Percentiles rank a stretch among this genome's conserved stretches.
Evolutionary conservation across 2,329 filamentous ascomycete genomes (phyloP).

Genomic region (Ascochyta pisi): DNA sequence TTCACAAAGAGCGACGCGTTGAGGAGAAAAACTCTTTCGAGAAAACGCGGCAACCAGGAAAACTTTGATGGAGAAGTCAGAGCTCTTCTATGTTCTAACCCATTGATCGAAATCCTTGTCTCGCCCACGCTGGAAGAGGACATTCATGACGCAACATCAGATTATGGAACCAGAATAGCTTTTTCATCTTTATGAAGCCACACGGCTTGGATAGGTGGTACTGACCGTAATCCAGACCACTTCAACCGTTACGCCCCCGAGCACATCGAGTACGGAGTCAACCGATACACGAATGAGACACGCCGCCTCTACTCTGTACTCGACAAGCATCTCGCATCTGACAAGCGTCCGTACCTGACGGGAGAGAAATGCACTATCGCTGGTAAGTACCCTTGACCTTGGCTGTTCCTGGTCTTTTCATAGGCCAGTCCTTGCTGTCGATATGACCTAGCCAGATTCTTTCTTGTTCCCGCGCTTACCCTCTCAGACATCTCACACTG

Average conservation of each 20-base stretch:
- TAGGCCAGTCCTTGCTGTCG: not conserved
- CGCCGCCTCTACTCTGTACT: slow-evolving; percentile 81
- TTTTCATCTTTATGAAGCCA: not conserved
- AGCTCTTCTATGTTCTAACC: not conserved
- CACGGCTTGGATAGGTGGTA: not conserved
- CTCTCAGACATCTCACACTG: slow-evolving; percentile 73
- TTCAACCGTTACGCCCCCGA: slow-evolving; percentile 84
- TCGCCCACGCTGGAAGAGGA: not conserved
- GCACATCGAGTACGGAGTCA: slow-evolving; percentile 80
- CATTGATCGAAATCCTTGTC: not conserved
- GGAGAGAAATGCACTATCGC: slow-evolving; percentile 69
- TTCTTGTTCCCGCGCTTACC: not conserved
- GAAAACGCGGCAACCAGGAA: not conserved
- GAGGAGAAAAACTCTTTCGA: too few species aligned
- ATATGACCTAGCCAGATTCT: not conserved
- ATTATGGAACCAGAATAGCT: not conserved
- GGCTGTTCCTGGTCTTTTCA: not conserved
- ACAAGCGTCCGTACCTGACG: slow-evolving; percentile 60
- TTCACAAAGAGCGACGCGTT: not conserved
- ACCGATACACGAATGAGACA: slow-evolving; percentile 83
- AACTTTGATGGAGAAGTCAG: not conserved
- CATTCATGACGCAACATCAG: not conserved
- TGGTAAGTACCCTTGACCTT: slow-evolving; percentile 23
- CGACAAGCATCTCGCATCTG: slow-evolving; percentile 69
- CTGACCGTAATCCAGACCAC: slow-evolving; percentile 63